These are phyloP conservation scores for Leucosporidium yakuticum DNA, from an alignment of 768 basidiomycete species.

Conservation along the genomic window DNA sequence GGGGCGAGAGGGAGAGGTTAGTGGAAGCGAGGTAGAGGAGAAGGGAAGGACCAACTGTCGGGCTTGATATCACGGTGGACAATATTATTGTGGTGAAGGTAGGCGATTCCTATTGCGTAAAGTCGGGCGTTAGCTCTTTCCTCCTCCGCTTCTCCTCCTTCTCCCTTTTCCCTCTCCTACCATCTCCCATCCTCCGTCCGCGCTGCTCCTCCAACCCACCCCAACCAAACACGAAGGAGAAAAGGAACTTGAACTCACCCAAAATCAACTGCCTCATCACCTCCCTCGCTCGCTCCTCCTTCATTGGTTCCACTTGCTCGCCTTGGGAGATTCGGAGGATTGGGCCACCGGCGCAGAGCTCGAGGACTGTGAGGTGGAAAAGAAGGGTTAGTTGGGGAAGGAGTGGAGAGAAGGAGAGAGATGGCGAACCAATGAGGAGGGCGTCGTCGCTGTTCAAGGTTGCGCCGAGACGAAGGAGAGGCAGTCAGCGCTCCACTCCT, in stretches of 20 bases:
- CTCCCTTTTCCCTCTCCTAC: too few relatives aligned
- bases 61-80: constrained; percentile 41
- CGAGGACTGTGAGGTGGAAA: constrained; percentile 20
- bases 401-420: background rate
- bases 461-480: too few relatives aligned
- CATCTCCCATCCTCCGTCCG: too few relatives aligned
- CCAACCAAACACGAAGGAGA: background rate
- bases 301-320: constrained; percentile 19
- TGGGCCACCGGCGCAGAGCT: constrained; percentile 31
- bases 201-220: too few relatives aligned
- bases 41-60: constrained; percentile 23
- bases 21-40: background rate
- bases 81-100: constrained; percentile 36
- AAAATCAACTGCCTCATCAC: constrained; percentile 37
- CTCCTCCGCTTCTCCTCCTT: too few relatives aligned
- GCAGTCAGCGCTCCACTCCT: too few relatives aligned
- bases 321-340: constrained; percentile 25
- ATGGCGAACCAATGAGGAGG: constrained; percentile 33
- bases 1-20: background rate
- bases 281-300: constrained; percentile 31
- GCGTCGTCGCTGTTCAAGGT: constrained; percentile 16
- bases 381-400: too few relatives aligned
- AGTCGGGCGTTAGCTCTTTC: background rate
- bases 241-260: constrained; percentile 5
- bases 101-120: constrained; percentile 26